A percentile compares a stretch with the other conserved stretches of the same genome.
These are phyloP conservation scores for Didymella exigua DNA, from an alignment of 2,329 filamentous ascomycete genomes.

Conservation along the genomic window DNA sequence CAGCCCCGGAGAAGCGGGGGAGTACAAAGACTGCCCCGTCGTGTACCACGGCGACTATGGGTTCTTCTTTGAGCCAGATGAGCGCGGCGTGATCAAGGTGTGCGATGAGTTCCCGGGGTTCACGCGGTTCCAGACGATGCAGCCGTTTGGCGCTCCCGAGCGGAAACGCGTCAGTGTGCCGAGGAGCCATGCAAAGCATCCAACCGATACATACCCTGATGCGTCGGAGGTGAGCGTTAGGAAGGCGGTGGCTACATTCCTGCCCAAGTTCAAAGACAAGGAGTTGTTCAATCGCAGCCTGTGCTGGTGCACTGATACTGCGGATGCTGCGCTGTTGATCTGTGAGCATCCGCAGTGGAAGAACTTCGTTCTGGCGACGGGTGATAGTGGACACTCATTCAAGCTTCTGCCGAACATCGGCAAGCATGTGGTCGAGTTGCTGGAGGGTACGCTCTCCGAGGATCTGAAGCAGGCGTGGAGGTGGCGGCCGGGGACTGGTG, in stretches of 20 bases:
- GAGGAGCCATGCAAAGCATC: constrained; percentile 51
- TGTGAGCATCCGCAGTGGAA: constrained; percentile 58
- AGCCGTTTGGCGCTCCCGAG: constrained; percentile 54
- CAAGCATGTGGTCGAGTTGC: constrained; percentile 54
- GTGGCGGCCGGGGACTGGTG: constrained; percentile 53
- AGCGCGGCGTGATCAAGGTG: constrained; percentile 54
- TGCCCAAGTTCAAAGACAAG: constrained; percentile 51
- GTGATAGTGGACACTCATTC: constrained; percentile 56
- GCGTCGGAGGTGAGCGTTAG: constrained; percentile 50
- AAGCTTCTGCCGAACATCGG: constrained; percentile 56
- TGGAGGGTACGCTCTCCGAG: constrained; percentile 50
- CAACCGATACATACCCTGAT: constrained; percentile 53
- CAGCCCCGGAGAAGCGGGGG: constrained; percentile 53
- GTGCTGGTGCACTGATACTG: constrained; percentile 67
- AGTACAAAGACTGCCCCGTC: constrained; percentile 60
- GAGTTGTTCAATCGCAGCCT: constrained; percentile 53
- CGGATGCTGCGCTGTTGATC: constrained; percentile 67
- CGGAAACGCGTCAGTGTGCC: constrained; percentile 61
- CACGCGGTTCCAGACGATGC: constrained; percentile 38
- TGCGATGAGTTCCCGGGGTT: constrained; percentile 65
- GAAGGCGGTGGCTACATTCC: constrained; percentile 49
- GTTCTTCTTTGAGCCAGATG: constrained; percentile 60
- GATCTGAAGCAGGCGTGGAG: constrained; percentile 52
- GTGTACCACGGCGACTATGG: constrained; percentile 57
- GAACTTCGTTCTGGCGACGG: constrained; percentile 55